Conservation (phyloP, 2,329 filamentous ascomycete genomes). For the Diaporthe nobilis region DNA sequence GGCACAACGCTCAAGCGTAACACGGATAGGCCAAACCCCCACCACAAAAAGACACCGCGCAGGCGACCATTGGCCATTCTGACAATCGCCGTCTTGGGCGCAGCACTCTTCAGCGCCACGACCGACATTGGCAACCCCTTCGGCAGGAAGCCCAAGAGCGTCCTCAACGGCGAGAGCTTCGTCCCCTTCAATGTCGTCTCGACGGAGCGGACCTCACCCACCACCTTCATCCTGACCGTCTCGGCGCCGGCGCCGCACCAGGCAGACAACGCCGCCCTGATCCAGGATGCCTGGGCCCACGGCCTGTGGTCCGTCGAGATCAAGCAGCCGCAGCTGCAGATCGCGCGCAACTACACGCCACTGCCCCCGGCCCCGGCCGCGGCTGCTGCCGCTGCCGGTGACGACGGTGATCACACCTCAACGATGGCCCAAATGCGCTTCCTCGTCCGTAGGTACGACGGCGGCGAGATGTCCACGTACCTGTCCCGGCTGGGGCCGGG, state of each 20-base stretch:
- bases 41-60: background rate
- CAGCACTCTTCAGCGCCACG: constrained; percentile 9
- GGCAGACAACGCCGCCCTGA: constrained; percentile 44
- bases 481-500: constrained; percentile 75
- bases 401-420: constrained; percentile 51
- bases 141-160: constrained; percentile 23
- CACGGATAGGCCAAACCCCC: background rate
- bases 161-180: constrained; percentile 73
- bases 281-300: constrained; percentile 65
- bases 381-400: constrained; percentile 20
- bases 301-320: constrained; percentile 92
- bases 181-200: constrained; percentile 75
- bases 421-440: constrained; percentile 69
- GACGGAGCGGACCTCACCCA: constrained; percentile 74
- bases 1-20: background rate
- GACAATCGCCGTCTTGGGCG: background rate
- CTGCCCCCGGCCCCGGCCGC: constrained; percentile 69
- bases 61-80: background rate
- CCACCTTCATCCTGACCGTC: constrained; percentile 78
- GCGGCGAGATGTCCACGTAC: constrained; percentile 90
- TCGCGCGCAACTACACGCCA: constrained; percentile 92
- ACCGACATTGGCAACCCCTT: constrained; percentile 13
- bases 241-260: constrained; percentile 40
- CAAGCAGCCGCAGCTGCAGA: constrained; percentile 94
- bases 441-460: constrained; percentile 81